Evolutionary conservation across 169 alveolate species (phyloP), one percentile per base, ranked within the genome.

Genomic region (Pseudocohnilembus persalinus): DNA sequence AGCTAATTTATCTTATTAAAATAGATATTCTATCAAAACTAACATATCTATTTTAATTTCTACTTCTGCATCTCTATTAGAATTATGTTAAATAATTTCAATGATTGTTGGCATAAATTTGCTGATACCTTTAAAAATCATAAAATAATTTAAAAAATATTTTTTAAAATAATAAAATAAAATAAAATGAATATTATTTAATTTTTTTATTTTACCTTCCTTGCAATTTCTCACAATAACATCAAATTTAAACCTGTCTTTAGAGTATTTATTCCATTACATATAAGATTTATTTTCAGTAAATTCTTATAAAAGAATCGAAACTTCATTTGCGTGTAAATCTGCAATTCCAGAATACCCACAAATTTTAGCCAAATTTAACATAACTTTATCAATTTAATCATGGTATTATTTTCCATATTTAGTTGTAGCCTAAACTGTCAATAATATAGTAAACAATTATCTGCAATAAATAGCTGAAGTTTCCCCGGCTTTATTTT

Each of bases 41-140:
- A 95, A 90, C 92, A 93, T 93, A 88, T 95, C 97, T 92, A 95
- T 89, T 81, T 96, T 89, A 25, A 95, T 85, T 84, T 92, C 96
- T 73, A 92, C 90, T 31, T 91, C 96, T 80, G 93, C 90, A 77
- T 92, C 96, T 64, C 89, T 76, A 35, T 89, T 92, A 29, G 93
- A 90, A 75, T 94, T 92, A 68, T 91, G 92, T 34, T 94, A 92
- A 35, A 95, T 90, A 35, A 95, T 95, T 85, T 90, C 83, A 29
- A 95, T 88, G 6, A 95, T 94, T 73, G 84, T 88, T 34, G 92
- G 90, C 93, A 93, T 91, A 72, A 90, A 93, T 80, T 93, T 94
- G 29, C 88, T 89, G 64, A 95, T 49, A 11, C 68, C 68, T 49
- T 11, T 11, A 11, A 11, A 11, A 11, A 11, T 49, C 26, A 4